A percentile compares a stretch with the other conserved stretches of the same genome.
phyloP scores from a whole-genome alignment of 495 filamentous ascomycete species.

The Penicillium coprophilum region DNA sequence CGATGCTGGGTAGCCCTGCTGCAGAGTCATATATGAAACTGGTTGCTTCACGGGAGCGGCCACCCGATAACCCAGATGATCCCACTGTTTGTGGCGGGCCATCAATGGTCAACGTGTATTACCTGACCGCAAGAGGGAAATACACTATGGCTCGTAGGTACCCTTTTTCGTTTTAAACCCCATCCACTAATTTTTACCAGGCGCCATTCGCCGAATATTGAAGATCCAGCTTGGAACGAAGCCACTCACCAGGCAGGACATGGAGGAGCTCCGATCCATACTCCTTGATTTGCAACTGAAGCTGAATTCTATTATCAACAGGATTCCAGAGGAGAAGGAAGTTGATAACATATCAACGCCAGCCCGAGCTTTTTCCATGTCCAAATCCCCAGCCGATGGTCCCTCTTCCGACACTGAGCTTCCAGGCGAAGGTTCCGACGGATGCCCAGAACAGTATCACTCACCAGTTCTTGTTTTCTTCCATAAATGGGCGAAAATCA shows the following conservation, averaged over 20 bases:
- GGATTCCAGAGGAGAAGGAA: constrained; percentile 36
- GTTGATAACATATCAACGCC: constrained; percentile 15
- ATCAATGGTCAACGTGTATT: constrained; percentile 51
- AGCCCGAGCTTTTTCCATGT: constrained; percentile 30
- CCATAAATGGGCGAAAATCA: constrained; percentile 49
- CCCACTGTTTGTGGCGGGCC: constrained; percentile 45
- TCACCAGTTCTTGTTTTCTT: constrained; percentile 44
- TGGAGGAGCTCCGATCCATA: constrained; percentile 47
- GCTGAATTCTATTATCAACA: constrained; percentile 43
- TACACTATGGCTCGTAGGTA: constrained; percentile 49
- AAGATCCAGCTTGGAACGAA: constrained; percentile 48
- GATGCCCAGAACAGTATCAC: constrained; percentile 49
- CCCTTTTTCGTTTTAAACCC: not conserved
- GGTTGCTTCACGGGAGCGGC: constrained; percentile 32
- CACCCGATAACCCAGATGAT: constrained; percentile 46
- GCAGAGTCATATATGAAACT: constrained; percentile 41
- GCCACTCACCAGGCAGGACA: constrained; percentile 43
- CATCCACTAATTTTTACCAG: constrained; percentile 27
- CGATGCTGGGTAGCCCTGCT: constrained; percentile 39
- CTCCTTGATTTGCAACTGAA: constrained; percentile 47
- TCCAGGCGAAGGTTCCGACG: constrained; percentile 37
- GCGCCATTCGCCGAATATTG: constrained; percentile 45
- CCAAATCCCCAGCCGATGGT: constrained; percentile 32
- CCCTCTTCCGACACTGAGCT: constrained; percentile 31
- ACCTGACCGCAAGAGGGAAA: constrained; percentile 47